phyloP scores from a whole-genome alignment of 306 rosid genomes.

The Rosa rugosa region DNA sequence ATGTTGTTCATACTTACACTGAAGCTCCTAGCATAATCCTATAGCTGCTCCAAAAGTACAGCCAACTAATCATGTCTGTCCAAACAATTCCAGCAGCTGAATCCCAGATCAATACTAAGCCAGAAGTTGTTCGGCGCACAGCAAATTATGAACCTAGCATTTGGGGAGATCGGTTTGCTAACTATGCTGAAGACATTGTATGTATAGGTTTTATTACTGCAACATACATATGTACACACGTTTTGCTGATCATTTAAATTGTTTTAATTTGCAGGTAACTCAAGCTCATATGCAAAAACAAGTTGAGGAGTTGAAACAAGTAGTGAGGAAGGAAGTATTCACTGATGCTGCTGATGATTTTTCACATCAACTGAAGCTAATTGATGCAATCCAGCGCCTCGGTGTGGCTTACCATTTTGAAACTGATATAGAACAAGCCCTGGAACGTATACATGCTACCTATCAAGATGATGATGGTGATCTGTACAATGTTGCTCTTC shows the following conservation, averaged over 20 bases:
- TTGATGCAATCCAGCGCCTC: conserved; percentile 26
- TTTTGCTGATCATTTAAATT: neutral
- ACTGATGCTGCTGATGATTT: neutral
- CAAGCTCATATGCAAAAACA: neutral
- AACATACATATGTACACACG: neutral
- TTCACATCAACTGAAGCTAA: conserved; percentile 20
- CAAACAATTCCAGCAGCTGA: neutral
- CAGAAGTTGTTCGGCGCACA: neutral
- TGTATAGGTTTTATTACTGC: neutral
- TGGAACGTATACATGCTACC: conserved; percentile 5
- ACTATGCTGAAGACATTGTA: neutral
- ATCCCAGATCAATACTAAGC: neutral
- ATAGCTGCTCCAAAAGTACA: neutral
- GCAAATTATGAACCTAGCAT: too few relatives aligned
- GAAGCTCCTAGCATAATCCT: neutral
- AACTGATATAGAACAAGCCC: conserved; percentile 15
- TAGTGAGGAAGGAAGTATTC: neutral
- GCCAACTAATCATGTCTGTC: neutral
- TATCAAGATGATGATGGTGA: neutral
- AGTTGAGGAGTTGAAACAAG: neutral
- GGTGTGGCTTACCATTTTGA: conserved; percentile 43
- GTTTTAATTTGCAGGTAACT: neutral
- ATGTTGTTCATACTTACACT: neutral
- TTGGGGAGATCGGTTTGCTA: neutral
- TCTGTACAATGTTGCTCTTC: conserved; percentile 26